Conservation (phyloP, 2,329 filamentous ascomycete genomes). For the Talaromyces sp. region DNA sequence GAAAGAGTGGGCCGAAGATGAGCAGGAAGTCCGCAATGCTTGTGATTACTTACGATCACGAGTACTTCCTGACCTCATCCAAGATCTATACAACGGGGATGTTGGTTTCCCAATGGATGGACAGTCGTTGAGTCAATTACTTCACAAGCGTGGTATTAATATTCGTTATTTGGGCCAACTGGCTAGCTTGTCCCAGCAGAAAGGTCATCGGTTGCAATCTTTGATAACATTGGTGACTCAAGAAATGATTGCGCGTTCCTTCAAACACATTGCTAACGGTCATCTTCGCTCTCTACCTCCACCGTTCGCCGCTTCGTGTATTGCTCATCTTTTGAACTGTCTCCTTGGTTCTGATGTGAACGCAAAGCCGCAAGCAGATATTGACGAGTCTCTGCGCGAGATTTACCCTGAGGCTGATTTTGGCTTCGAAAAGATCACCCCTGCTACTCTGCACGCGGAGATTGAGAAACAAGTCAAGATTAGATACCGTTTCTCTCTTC, state of each 20-base stretch:
- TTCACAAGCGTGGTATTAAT: constrained; percentile 98
- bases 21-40: constrained; percentile 81
- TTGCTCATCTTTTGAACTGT: constrained; percentile 90
- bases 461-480: constrained; percentile 69
- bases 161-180: constrained; percentile 90
- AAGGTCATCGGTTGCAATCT: constrained; percentile 71
- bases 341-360: constrained; percentile 77
- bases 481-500: constrained; percentile 75
- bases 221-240: constrained; percentile 75
- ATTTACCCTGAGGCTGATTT: constrained; percentile 82
- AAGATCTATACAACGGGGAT: constrained; percentile 86
- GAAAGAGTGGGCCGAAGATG: constrained; percentile 75
- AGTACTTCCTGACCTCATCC: constrained; percentile 79
- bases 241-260: constrained; percentile 92
- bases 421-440: constrained; percentile 75
- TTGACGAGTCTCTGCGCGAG: constrained; percentile 69
- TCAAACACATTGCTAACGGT: constrained; percentile 84
- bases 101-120: constrained; percentile 98
- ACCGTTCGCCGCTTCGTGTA: constrained; percentile 73
- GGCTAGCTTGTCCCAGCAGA: constrained; percentile 64
- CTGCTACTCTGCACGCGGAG: constrained; percentile 66
- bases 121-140: constrained; percentile 78
- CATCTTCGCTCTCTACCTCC: constrained; percentile 78
- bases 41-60: constrained; percentile 74
- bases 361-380: constrained; percentile 70